These are phyloP conservation scores for Eucalyptus regnans DNA, from an alignment of 345 rosid species.

Conservation along the genomic window DNA sequence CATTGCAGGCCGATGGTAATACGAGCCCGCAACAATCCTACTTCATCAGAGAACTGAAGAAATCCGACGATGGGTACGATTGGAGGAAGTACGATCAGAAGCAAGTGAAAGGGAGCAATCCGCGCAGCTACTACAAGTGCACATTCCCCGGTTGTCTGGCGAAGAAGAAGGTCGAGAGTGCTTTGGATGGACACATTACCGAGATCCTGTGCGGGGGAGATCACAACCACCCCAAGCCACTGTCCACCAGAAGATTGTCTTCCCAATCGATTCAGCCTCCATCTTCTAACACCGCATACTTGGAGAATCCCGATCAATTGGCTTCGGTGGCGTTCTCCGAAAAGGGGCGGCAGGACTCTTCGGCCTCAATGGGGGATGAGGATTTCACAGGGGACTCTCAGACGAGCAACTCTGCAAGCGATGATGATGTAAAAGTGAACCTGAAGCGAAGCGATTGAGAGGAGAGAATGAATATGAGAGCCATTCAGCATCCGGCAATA, in stretches of 20 bases:
- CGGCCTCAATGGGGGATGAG: conserved; percentile 53
- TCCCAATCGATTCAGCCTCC: conserved; percentile 16
- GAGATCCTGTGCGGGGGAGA: conserved; percentile 68
- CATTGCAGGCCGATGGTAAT: background rate
- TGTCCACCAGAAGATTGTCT: conserved; percentile 26
- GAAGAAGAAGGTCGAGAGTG: conserved; percentile 68
- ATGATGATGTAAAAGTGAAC: conserved; percentile 48
- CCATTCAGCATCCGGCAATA: conserved; percentile 9
- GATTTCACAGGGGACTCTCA: conserved; percentile 50
- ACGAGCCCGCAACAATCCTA: background rate
- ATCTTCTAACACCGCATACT: background rate
- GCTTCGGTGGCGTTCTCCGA: background rate
- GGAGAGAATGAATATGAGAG: conserved; percentile 41
- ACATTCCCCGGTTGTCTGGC: conserved; percentile 60
- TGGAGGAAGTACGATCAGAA: conserved; percentile 92
- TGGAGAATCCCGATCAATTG: background rate
- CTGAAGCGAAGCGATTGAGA: conserved; percentile 47
- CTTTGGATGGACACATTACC: conserved; percentile 71
- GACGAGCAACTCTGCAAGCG: conserved; percentile 23
- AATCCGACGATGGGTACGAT: conserved; percentile 64
- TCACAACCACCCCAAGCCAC: conserved; percentile 83
- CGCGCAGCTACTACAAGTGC: conserved; percentile 80
- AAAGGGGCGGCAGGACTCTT: conserved; percentile 23
- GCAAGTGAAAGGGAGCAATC: conserved; percentile 75
- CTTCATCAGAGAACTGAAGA: background rate